Percentiles rank a stretch among this genome's conserved stretches.
Conservation (phyloP, 108 stramenopile species). For the Halocafeteria seosinensis region DNA sequence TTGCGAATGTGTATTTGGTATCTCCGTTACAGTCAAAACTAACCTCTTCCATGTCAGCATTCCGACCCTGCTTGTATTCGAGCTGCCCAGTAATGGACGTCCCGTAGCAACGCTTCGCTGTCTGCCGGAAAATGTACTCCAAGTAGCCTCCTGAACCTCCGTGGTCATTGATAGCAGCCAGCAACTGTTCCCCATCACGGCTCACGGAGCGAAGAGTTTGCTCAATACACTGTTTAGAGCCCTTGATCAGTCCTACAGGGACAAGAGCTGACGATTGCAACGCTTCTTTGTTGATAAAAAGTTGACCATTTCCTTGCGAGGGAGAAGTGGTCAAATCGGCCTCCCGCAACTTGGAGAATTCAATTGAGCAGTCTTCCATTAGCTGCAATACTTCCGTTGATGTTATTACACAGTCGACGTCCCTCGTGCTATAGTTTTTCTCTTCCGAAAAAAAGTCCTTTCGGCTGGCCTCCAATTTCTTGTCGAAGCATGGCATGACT, state of each 20-base stretch:
- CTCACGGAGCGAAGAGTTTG: too few species aligned
- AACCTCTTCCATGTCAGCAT: neutral
- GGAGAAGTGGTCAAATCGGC: too few species aligned
- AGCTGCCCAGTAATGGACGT: neutral
- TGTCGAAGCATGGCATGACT: conserved; percentile 94
- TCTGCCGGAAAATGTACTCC: neutral
- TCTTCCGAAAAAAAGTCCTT: conserved; percentile 12
- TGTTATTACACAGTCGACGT: conserved; percentile 84
- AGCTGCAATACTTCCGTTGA: conserved; percentile 61
- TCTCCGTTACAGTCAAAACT: neutral
- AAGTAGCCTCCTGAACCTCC: neutral
- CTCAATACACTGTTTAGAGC: too few species aligned
- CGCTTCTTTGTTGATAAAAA: too few species aligned
- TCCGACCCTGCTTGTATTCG: neutral
- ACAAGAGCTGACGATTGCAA: too few species aligned
- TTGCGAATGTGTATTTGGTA: neutral
- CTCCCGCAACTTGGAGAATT: too few species aligned
- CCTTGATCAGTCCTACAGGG: neutral
- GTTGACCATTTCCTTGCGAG: too few species aligned
- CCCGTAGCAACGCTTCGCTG: neutral
- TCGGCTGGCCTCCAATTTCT: conserved; percentile 70
- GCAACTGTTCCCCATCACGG: too few species aligned
- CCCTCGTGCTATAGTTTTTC: conserved; percentile 23
- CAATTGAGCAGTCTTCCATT: conserved; percentile 45
- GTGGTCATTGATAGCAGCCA: neutral